Evolutionary conservation across 2,329 filamentous ascomycete genomes (phyloP), one percentile per base, ranked within the genome.

Genomic region (Iodosphaeria phyllophila): DNA sequence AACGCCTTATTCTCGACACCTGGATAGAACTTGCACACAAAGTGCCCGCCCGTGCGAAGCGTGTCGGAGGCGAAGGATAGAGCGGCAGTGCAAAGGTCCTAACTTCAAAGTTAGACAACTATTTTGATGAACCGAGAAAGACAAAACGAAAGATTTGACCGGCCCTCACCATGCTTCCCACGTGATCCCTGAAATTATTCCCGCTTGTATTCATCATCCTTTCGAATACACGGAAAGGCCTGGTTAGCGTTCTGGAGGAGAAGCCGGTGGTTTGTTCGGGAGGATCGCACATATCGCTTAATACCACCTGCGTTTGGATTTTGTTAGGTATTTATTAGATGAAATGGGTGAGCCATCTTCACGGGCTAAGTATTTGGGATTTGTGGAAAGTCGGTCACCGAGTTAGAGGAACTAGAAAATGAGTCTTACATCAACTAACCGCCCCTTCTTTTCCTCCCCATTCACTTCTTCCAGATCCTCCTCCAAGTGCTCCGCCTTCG

Each of bases 161-260:
- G 23, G 12, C 13, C 47, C 74, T 45, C 54, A 93, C 86, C 80
- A 98, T 95, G 52, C 83, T 93, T 16, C 80, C 79, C 7, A 72
- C 74, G 51, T 98, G 89, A 51, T 98, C 89, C 35, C 73, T 70
- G 44, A 92, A 89, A 12, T 53, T 52, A 41, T 80, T 76, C 28
- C 89, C 89, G 54, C 78, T 92, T 40, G 86, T 93, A 53, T 98
- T 98, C 83, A 93, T 92, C 75, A 98, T 76, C 89, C 89, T 98
- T 64, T 56, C 50, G 71, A 91, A n/a, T n/a, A n/a, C n/a, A n/a
- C n/a, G n/a, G n/a, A n/a, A 89, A 35, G 83, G 82, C 68, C 89
- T 77, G 86, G 74, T 92, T 68, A 93, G 65, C 60, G 74, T 92
- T 58, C 70, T 82, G 58, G 77, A 74, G 58, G 69, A 74, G 58